Evolutionary conservation across 805 yeast genomes (phyloP), one percentile per base, ranked within the genome.

Genomic region (Starmerella powellii): DNA sequence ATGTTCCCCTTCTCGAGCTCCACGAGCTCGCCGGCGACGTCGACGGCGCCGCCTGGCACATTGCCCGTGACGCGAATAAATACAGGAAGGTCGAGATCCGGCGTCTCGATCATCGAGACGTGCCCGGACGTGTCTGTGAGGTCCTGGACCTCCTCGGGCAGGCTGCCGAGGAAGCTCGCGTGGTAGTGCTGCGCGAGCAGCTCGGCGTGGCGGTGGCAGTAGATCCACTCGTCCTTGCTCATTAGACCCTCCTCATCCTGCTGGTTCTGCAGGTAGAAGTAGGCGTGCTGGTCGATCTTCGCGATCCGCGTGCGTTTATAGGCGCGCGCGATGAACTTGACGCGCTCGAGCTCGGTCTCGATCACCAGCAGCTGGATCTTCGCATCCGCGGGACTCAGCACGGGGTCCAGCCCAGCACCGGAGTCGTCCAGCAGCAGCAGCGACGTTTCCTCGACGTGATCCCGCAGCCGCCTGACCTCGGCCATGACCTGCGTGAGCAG

Each of bases 261-360:
- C 16, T 67, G 70, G 21, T 4, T 20, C 23, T 40, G 42, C 13
- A 48, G 26, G 20, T 61, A 74, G 54, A 65, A 75, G 4, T 81
- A 63, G 20, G 84, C 68, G 59, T 64, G 78, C 48, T 68, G 70
- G 62, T 86, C 95, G 37, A 91, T 73, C 60, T 87, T 46, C 66
- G 57, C 63, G 42, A 86, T 60, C 44, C 98, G 67, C 6, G 88
- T 72, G 47, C 98, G 70, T 27, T 87, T 65, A 58, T 85, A 88
- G 12, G 84, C 71, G 39, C 96, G 64, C n/a, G 87, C 67, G 28
- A 88, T 61, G 57, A 79, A 91, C 53, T 79, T 84, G 24, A 85
- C 73, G 43, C 98, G 65, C 54, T 91, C 97, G 19, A 91, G 70
- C 52, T 91, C 97, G 12, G 93, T 80, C 56, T 91, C 98, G 52